Conservation (phyloP, 1,139 yeast genomes). For the Geotrichum phurueaensis region DNA sequence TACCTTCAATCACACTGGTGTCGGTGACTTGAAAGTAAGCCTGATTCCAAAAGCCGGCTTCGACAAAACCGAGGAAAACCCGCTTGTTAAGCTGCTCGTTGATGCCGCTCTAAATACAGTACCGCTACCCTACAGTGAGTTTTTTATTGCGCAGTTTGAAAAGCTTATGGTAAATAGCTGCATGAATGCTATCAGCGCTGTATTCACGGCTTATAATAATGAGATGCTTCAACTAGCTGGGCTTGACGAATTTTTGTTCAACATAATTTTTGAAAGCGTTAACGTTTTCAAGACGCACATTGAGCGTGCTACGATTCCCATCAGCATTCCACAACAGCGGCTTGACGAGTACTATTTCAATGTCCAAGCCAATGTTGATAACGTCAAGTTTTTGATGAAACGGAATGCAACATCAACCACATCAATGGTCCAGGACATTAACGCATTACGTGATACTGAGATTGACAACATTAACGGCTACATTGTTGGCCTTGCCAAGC, state of each 20-base stretch:
- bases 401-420: conserved; percentile 2
- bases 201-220: conserved; percentile 68
- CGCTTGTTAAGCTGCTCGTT: conserved; percentile 4
- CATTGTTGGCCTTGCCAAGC: conserved; percentile 48
- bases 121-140: conserved; percentile 44
- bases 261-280: conserved; percentile 2
- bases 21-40: conserved; percentile 8
- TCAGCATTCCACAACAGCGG: background rate
- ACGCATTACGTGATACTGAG: conserved; percentile 59
- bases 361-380: background rate
- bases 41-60: background rate
- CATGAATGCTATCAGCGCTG: conserved; percentile 66
- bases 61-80: background rate
- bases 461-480: conserved; percentile 76
- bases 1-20: background rate
- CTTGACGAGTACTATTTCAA: conserved; percentile 5
- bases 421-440: conserved; percentile 75
- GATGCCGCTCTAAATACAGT: conserved; percentile 39
- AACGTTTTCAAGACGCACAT: background rate
- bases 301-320: background rate
- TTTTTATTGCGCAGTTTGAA: conserved; percentile 60
- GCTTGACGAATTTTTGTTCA: background rate
- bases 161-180: conserved; percentile 71
- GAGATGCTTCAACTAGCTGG: conserved; percentile 30
- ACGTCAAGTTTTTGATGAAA: background rate